Evolutionary conservation across 2,329 filamentous ascomycete genomes (phyloP).

Genomic region (Drechslerella dactyloides): DNA sequence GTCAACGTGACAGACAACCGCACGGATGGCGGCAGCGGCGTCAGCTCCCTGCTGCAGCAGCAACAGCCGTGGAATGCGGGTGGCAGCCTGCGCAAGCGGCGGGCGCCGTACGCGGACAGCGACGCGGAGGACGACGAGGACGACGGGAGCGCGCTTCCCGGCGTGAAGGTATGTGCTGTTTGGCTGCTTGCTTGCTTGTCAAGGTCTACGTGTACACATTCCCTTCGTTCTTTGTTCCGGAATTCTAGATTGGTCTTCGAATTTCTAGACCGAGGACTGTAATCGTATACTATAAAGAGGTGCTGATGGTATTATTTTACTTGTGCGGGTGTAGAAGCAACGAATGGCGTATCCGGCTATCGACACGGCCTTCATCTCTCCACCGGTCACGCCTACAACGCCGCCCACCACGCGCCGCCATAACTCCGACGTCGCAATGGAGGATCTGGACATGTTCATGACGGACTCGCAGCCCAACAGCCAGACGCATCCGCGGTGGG

Average conservation of each 20-base stretch:
- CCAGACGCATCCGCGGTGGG: constrained; percentile 20
- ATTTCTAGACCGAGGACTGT: too few relatives aligned
- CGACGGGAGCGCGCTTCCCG: neutral
- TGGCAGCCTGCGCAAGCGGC: constrained; percentile 20
- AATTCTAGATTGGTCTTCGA: too few relatives aligned
- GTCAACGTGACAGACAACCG: constrained; percentile 1
- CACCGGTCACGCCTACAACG: constrained; percentile 34
- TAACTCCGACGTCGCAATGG: constrained; percentile 36
- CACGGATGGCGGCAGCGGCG: neutral
- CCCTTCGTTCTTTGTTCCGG: too few relatives aligned
- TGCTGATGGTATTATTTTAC: too few relatives aligned
- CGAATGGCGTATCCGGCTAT: too few relatives aligned
- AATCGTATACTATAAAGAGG: too few relatives aligned
- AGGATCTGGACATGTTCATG: constrained; percentile 34
- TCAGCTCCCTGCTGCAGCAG: neutral
- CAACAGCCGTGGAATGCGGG: neutral
- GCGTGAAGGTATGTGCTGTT: constrained; percentile 22
- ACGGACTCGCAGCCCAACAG: constrained; percentile 33
- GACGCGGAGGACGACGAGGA: constrained; percentile 46
- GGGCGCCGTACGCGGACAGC: constrained; percentile 43
- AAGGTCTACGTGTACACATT: too few relatives aligned
- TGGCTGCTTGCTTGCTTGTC: neutral
- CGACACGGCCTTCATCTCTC: constrained; percentile 47
- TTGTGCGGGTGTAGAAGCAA: too few relatives aligned
- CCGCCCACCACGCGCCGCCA: constrained; percentile 18